A percentile compares a stretch with the other conserved stretches of the same genome.
phyloP scores from a whole-genome alignment of 805 yeast genomes.

The Saccharomycopsis guyanensis region DNA sequence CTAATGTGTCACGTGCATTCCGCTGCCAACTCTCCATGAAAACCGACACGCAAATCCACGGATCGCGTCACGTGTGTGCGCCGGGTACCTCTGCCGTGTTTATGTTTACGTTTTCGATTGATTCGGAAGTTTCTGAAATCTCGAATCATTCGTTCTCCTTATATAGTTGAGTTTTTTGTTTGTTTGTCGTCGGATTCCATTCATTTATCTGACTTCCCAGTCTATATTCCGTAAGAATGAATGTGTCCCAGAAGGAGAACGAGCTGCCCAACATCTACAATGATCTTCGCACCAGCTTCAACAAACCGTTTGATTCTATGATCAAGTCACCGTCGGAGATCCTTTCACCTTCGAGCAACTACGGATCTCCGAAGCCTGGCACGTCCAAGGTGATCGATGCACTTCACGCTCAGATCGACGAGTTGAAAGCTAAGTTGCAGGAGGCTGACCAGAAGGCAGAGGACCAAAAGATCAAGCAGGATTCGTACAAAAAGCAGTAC shows the following conservation, averaged over 20 bases:
- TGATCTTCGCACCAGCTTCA: neutral
- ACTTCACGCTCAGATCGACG: slow-evolving; percentile 40
- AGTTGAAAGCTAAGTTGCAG: slow-evolving; percentile 41
- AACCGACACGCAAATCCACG: too few relatives aligned
- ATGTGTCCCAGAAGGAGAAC: slow-evolving; percentile 15
- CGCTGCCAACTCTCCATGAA: too few relatives aligned
- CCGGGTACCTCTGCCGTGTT: neutral
- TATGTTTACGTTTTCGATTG: neutral
- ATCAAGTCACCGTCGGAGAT: slow-evolving; percentile 15
- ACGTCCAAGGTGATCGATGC: slow-evolving; percentile 24
- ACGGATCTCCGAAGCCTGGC: slow-evolving; percentile 20
- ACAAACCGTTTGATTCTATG: slow-evolving; percentile 2
- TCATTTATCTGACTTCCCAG: neutral
- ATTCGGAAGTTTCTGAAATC: neutral
- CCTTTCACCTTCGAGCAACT: neutral
- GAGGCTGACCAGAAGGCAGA: slow-evolving; percentile 32
- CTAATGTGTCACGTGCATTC: too few relatives aligned
- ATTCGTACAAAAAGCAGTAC: slow-evolving; percentile 39
- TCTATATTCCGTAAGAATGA: too few relatives aligned
- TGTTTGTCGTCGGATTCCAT: neutral
- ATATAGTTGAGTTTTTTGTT: neutral
- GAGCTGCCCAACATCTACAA: slow-evolving; percentile 1
- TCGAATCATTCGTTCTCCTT: neutral
- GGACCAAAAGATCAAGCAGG: slow-evolving; percentile 47
- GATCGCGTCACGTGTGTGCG: too few relatives aligned